Conservation (phyloP, 495 filamentous ascomycete species). For the Talaromyces wortmannii region DNA sequence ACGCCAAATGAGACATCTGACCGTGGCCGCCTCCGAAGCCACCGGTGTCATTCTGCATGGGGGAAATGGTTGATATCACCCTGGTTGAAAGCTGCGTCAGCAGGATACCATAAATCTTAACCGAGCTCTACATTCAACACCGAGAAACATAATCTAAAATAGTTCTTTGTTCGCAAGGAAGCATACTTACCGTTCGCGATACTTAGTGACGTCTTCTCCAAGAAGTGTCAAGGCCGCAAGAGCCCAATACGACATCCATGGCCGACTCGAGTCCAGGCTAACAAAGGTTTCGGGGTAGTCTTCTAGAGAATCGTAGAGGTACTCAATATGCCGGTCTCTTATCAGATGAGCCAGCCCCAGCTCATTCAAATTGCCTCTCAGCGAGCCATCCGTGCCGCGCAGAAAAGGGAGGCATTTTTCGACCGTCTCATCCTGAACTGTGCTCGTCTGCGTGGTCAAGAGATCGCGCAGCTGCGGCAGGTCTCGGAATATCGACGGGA, state of each 20-base stretch:
- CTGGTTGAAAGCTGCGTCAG: conserved; percentile 24
- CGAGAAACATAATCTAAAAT: conserved; percentile 1
- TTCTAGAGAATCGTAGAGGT: conserved; percentile 60
- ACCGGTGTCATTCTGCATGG: conserved; percentile 75
- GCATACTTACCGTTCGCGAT: conserved; percentile 51
- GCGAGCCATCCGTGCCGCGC: conserved; percentile 24
- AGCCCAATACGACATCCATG: conserved; percentile 93
- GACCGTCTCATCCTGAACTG: conserved; percentile 59
- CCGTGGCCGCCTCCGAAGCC: conserved; percentile 94
- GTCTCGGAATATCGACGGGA: conserved; percentile 56
- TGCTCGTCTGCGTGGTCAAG: conserved; percentile 60
- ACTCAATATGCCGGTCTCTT: conserved; percentile 65
- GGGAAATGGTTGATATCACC: conserved; percentile 60
- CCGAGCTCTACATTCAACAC: not conserved
- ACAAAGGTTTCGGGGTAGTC: conserved; percentile 60
- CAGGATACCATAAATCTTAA: conserved; percentile 3
- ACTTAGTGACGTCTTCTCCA: conserved; percentile 65
- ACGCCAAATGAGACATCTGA: conserved; percentile 78
- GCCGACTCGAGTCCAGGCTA: conserved; percentile 70
- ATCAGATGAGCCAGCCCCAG: conserved; percentile 68
- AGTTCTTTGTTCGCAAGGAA: not conserved
- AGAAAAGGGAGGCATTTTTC: conserved; percentile 66
- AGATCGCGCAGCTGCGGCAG: conserved; percentile 58
- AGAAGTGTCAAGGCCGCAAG: conserved; percentile 65
- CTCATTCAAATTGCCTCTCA: conserved; percentile 49